Base-by-base conservation (phyloP, 257 asterid genomes). In the Scutellaria galericulata region DNA sequence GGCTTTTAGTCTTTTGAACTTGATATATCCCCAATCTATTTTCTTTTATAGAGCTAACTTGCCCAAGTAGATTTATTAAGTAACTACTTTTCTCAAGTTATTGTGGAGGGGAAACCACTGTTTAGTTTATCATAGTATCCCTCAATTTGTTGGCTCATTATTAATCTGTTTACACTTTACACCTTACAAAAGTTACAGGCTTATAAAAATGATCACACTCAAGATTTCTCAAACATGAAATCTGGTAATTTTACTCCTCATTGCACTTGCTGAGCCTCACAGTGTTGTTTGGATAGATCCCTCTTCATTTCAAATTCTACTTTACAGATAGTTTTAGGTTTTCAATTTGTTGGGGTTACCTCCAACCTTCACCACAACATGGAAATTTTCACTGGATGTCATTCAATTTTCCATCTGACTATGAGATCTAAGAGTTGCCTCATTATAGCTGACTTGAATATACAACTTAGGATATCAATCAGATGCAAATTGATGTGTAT, bases 401-500 rank as follows among this genome's bases (percentile, higher is more conserved):
- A 24, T 1, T 24, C 27, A 24, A 24, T 37, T 3, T 67, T 51
- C 50, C 50, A 50, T n/a, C 31, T 41, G 48, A 9, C 37, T 8
- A 1, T 41, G 27, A 52, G 31, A 45, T 51, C 64, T 57, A 37
- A 54, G 68, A 48, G 63, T 47, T 71, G 64, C 69, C 47, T 20
- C 22, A 56, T 46, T 63, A 71, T 68, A 61, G 51, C 67, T 63
- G 20, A 51, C 52, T 53, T 44, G 71, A 59, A 9, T 58, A 59
- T 13, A 20, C 6, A 13, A 42, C 2, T 45, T 52, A 37, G 22
- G 68, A 56, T 14, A 35, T 47, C n/a, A 3, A 24, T 15, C n/a
- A 48, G 57, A 22, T 72, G 61, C 65, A 70, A 63, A 47, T 76
- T 47, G 62, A 62, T 39, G 52, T 55, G 66, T 67, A 24, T 24